Base-by-base conservation (phyloP, 768 basidiomycete species). In the Lactarius sanguifluus region DNA sequence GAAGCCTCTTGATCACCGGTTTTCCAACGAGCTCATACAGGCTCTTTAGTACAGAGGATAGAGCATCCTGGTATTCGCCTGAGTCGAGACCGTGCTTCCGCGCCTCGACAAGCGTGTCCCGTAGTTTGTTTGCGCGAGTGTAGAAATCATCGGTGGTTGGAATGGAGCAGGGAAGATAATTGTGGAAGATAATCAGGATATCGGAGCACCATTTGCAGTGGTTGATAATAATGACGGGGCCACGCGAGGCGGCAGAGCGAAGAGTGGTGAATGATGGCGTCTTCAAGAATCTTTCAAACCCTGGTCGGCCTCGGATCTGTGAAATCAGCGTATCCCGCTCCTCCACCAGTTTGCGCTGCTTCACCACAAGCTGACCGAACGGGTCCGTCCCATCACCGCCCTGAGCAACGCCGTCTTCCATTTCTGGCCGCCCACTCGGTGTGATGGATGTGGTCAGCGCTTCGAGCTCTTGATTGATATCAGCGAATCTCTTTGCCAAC, bases 241-340 rank as follows among this genome's bases (percentile, higher is more conserved):
- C 64, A 47, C 23, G 32, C 1, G 43, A 61, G 15, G 64, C 36
- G 18, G 60, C 60, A 1, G 54, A 4, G 23, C 36, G 55, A 28
- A 66, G 60, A 34, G 47, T 6, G 5, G 12, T 23, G 54, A 57
- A 61, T 38, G 34, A 25, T 32, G 34, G 10, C 2, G 23, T 5
- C 55, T 57, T 61, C 59, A 65, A 55, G 32, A 65, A 61, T 32
- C 60, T 20, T 20, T 47, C 59, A 5, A 65, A 56, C 3, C 43
- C 64, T 3, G 59, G 43, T 20, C 45, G 20, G 23, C 25, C 41
- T 47, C 45, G 55, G 8, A 65, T 61, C 25, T 36, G 25, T n/a
- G 32, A 34, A 2, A 50, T 47, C 15, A 65, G 9, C 2, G 30
- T 41, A 23, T 65, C 50, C 8, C 64, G 40, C 18, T 65, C 34